Evolutionary conservation across 805 yeast species (phyloP).

Genomic region (Candida verbasci): DNA sequence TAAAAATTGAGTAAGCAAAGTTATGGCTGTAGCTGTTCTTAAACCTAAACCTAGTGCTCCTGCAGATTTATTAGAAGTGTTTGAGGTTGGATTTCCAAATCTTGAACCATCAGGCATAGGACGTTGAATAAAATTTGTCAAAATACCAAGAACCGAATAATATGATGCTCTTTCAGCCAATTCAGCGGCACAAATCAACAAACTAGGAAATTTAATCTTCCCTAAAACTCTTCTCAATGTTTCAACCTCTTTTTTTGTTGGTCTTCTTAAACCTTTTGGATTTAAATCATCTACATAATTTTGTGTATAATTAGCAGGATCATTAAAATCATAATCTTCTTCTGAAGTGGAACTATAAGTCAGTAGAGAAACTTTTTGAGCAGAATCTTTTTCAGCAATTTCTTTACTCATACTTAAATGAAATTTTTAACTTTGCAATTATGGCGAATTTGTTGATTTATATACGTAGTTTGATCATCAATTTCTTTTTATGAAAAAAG

Average conservation of each 20-base stretch:
- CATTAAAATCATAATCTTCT: conserved; percentile 19
- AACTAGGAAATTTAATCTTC: conserved; percentile 43
- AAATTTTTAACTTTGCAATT: no score
- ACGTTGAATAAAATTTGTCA: conserved; percentile 48
- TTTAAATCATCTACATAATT: conserved; percentile 28
- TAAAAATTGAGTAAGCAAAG: conserved; percentile 42
- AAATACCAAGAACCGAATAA: conserved; percentile 41
- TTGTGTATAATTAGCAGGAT: conserved; percentile 18
- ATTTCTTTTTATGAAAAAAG: no score
- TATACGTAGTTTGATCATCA: no score
- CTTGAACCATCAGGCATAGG: conserved; percentile 49
- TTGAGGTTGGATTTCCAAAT: conserved; percentile 23
- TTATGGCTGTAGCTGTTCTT: conserved; percentile 43
- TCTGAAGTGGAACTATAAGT: neutral
- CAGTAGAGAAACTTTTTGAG: neutral
- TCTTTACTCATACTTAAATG: neutral
- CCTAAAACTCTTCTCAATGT: conserved; percentile 39
- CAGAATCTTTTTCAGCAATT: neutral
- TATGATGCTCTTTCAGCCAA: conserved; percentile 55
- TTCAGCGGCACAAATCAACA: conserved; percentile 48
- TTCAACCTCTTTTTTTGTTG: conserved; percentile 22
- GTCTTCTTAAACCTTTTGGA: conserved; percentile 34
- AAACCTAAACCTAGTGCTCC: conserved; percentile 50
- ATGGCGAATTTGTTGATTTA: no score
- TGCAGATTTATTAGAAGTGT: conserved; percentile 31